phyloP scores from a whole-genome alignment of 345 rosid species.

The Eucalyptus fibrosa region DNA sequence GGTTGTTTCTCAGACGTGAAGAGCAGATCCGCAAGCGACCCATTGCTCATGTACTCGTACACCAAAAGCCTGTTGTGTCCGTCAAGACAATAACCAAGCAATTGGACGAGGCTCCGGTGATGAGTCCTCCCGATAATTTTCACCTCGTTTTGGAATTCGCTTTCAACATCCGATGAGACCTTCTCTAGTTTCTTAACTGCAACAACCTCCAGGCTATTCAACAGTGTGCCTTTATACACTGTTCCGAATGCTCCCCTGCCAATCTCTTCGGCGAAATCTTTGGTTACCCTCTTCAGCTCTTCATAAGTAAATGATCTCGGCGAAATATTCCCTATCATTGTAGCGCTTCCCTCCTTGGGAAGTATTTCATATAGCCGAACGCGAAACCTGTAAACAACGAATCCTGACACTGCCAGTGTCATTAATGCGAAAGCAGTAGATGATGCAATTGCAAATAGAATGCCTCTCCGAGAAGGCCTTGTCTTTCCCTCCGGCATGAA shows the following conservation, averaged over 20 bases:
- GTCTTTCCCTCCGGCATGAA: too few species aligned
- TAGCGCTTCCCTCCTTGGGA: not conserved
- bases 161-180: not conserved
- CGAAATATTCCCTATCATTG: not conserved
- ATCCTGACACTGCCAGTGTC: too few species aligned
- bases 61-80: constrained; percentile 6
- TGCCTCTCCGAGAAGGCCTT: not conserved
- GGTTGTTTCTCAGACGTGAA: not conserved
- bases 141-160: constrained; percentile 11
- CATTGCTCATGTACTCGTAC: constrained; percentile 13
- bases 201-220: not conserved
- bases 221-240: not conserved
- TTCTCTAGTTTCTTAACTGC: constrained; percentile 3
- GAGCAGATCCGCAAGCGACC: constrained; percentile 9
- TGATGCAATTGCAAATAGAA: not conserved
- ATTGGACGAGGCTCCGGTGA: constrained; percentile 7
- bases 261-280: constrained; percentile 6
- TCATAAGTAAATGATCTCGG: not conserved
- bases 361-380: not conserved
- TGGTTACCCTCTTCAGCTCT: constrained; percentile 1
- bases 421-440: not conserved
- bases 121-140: constrained; percentile 12
- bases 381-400: not conserved
- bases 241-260: constrained; percentile 13
- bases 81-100: constrained; percentile 8